These are phyloP conservation scores for Millerozyma miso DNA, from an alignment of 805 yeast genomes.

Conservation along the genomic window DNA sequence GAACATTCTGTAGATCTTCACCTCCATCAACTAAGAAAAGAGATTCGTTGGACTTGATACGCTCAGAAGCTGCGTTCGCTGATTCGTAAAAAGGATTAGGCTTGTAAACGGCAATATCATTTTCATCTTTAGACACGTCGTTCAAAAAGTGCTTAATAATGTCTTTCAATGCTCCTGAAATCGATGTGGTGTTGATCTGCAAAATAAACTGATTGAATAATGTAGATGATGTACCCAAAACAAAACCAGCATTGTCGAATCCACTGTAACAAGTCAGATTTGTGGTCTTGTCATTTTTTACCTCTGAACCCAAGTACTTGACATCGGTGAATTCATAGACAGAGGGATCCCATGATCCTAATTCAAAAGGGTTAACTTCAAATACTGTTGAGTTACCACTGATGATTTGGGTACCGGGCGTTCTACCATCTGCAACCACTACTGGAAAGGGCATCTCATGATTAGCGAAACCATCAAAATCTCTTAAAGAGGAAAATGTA, in stretches of 20 bases:
- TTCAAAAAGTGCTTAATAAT: constrained; percentile 20
- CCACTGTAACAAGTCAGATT: constrained; percentile 54
- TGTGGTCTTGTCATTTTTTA: constrained; percentile 54
- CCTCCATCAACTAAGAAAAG: constrained; percentile 40
- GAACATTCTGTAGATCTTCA: constrained; percentile 36
- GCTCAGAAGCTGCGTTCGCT: constrained; percentile 22
- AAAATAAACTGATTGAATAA: constrained; percentile 67
- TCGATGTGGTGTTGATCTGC: constrained; percentile 43
- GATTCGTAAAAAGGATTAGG: constrained; percentile 63
- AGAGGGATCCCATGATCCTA: constrained; percentile 88
- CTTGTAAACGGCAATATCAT: constrained; percentile 64
- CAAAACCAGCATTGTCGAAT: constrained; percentile 76
- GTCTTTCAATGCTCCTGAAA: constrained; percentile 17
- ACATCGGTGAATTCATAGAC: constrained; percentile 61
- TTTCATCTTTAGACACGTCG: constrained; percentile 43
- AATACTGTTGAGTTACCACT: constrained; percentile 35
- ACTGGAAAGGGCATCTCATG: constrained; percentile 39
- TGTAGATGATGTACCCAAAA: constrained; percentile 80
- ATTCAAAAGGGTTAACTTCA: constrained; percentile 36
- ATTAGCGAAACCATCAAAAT: constrained; percentile 19
- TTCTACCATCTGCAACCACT: constrained; percentile 35
- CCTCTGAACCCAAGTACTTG: constrained; percentile 65
- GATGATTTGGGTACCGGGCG: constrained; percentile 26
- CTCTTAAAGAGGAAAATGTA: constrained; percentile 29
- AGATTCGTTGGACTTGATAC: constrained; percentile 15